Evolutionary conservation across 2,329 filamentous ascomycete species (phyloP).

Genomic region (Anthostomella pinea): DNA sequence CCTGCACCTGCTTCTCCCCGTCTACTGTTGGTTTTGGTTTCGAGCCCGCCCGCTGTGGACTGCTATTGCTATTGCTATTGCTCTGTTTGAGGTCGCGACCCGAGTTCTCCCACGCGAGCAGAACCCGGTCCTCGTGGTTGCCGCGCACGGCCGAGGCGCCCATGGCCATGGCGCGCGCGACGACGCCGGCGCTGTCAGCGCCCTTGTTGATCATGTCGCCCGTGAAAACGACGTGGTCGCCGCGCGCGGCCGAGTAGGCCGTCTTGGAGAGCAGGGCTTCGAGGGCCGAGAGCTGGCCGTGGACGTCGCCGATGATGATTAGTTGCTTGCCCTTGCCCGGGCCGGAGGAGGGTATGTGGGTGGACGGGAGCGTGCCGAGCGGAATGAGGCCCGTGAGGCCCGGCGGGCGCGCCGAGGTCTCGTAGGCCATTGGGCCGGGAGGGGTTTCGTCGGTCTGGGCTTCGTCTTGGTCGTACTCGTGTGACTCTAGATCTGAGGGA

Average conservation of each 20-base stretch:
- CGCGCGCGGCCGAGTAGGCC: conserved; percentile 51
- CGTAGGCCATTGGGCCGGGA: not conserved
- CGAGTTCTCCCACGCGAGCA: conserved; percentile 59
- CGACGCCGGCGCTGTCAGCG: conserved; percentile 74
- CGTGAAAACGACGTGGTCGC: conserved; percentile 72
- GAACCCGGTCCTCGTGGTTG: conserved; percentile 85
- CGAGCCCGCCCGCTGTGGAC: too few relatives aligned
- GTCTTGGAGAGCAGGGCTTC: conserved; percentile 64
- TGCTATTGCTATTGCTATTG: too few relatives aligned
- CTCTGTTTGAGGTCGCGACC: conserved; percentile 2
- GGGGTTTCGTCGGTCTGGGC: too few relatives aligned
- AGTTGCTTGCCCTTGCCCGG: conserved; percentile 56
- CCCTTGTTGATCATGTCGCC: conserved; percentile 86
- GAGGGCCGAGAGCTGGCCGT: conserved; percentile 75
- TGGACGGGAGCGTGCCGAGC: conserved; percentile 30
- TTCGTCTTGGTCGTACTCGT: not conserved
- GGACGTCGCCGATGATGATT: conserved; percentile 85
- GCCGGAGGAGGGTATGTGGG: conserved; percentile 22
- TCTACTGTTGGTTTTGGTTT: too few relatives aligned
- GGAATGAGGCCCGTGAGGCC: conserved; percentile 27
- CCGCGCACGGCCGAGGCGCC: conserved; percentile 81
- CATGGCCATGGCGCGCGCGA: conserved; percentile 70
- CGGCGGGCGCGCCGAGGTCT: conserved; percentile 11
- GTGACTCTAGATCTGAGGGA: too few relatives aligned
- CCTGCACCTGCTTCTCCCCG: conserved; percentile 13